phyloP scores from a whole-genome alignment of 306 rosid genomes.

The Cicer judaicum region DNA sequence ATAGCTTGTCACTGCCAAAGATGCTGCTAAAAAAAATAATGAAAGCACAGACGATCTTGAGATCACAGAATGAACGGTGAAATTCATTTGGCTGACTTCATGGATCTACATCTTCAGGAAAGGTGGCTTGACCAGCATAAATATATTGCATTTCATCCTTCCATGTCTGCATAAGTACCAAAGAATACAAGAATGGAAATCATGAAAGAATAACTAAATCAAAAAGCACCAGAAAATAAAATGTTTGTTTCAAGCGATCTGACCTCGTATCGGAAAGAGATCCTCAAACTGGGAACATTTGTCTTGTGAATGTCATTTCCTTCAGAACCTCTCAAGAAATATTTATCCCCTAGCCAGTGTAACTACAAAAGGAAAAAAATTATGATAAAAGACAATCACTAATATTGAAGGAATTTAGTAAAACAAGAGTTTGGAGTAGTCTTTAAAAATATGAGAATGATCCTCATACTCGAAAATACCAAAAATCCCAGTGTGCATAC shows the following conservation, averaged over 20 bases:
- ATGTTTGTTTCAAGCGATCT: slow-evolving; percentile 33
- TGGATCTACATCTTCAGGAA: slow-evolving; percentile 66
- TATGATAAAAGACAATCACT: slow-evolving; percentile 4
- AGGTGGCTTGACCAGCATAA: slow-evolving; percentile 55
- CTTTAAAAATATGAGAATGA: neutral
- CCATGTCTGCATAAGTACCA: slow-evolving; percentile 73
- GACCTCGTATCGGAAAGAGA: slow-evolving; percentile 66
- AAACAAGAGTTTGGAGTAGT: slow-evolving; percentile 1
- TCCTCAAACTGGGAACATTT: slow-evolving; percentile 74
- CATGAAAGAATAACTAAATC: slow-evolving; percentile 20
- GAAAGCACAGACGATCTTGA: neutral
- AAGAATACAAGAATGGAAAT: slow-evolving; percentile 21
- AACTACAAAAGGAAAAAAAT: slow-evolving; percentile 50
- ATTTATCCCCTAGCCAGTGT: slow-evolving; percentile 82
- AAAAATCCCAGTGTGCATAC: too few species aligned
- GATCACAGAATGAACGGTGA: neutral
- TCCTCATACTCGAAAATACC: neutral
- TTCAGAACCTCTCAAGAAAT: slow-evolving; percentile 69
- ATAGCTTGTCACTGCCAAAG: slow-evolving; percentile 11
- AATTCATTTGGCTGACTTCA: slow-evolving; percentile 42
- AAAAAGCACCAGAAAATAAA: neutral
- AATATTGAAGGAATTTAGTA: slow-evolving; percentile 15
- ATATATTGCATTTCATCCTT: slow-evolving; percentile 76
- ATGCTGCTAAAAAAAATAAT: slow-evolving; percentile 8
- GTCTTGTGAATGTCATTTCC: slow-evolving; percentile 85